Conservation (phyloP, 1,139 yeast genomes). For the Kodamaea alishanica region DNA sequence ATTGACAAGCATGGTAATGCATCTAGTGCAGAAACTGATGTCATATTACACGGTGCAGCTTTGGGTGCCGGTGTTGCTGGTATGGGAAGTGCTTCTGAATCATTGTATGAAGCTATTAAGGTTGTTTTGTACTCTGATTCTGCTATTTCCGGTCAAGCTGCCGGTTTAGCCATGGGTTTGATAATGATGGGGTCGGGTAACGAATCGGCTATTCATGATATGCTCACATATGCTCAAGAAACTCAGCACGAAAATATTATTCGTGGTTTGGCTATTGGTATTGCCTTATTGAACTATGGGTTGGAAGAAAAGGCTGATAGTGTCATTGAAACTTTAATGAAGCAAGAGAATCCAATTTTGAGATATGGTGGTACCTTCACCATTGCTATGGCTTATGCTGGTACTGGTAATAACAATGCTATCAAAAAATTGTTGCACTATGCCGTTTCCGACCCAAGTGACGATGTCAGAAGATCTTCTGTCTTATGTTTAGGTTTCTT, state of each 20-base stretch:
- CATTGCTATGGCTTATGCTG: conserved; percentile 93
- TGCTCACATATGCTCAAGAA: conserved; percentile 90
- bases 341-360: conserved; percentile 76
- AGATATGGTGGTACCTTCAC: conserved; percentile 97
- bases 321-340: conserved; percentile 63
- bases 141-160: conserved; percentile 95
- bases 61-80: conserved; percentile 96
- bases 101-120: conserved; percentile 77
- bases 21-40: conserved; percentile 75
- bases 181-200: conserved; percentile 94
- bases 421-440: conserved; percentile 81
- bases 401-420: conserved; percentile 88
- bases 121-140: conserved; percentile 86
- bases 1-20: conserved; percentile 67
- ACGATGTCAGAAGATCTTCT: conserved; percentile 95
- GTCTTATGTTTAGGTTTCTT: conserved; percentile 93
- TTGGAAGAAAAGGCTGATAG: conserved; percentile 78
- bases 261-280: conserved; percentile 85
- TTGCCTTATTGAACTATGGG: conserved; percentile 83
- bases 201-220: conserved; percentile 67
- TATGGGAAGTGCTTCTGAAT: conserved; percentile 80
- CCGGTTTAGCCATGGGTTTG: conserved; percentile 94
- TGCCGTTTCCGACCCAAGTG: conserved; percentile 96
- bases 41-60: conserved; percentile 91
- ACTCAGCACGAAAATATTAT: conserved; percentile 95